phyloP scores from a whole-genome alignment of 371 early-diverging fungal genomes.

The Dinochytrium kinnereticum region DNA sequence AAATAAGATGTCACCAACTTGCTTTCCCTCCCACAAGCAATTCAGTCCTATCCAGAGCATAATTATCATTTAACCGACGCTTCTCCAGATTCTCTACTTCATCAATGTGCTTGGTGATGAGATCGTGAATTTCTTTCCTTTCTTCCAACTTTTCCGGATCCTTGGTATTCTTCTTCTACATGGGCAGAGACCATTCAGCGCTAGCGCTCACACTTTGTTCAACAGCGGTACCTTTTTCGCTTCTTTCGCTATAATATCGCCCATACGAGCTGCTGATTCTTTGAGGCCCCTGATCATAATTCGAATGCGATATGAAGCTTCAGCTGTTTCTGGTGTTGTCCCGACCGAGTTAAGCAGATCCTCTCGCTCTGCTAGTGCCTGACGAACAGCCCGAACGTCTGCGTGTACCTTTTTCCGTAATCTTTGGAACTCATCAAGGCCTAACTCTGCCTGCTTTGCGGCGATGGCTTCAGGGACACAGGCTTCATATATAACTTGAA shows the following conservation, averaged over 20 bases:
- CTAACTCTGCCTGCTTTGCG: constrained; percentile 39
- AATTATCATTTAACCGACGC: constrained; percentile 49
- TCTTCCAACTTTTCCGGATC: constrained; percentile 47
- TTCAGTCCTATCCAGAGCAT: constrained; percentile 48
- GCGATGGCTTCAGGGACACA: constrained; percentile 51
- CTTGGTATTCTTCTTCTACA: constrained; percentile 45
- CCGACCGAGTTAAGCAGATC: constrained; percentile 40
- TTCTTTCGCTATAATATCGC: constrained; percentile 55
- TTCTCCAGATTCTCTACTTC: constrained; percentile 63
- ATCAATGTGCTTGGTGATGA: constrained; percentile 56
- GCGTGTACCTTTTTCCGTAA: constrained; percentile 52
- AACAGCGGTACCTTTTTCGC: constrained; percentile 51
- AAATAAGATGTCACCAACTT: background rate
- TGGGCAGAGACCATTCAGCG: background rate
- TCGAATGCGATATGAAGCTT: constrained; percentile 58
- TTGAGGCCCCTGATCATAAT: constrained; percentile 49
- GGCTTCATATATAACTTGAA: constrained; percentile 57
- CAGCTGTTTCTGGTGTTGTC: constrained; percentile 61
- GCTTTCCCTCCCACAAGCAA: constrained; percentile 48
- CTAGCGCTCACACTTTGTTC: background rate
- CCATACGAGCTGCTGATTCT: constrained; percentile 46
- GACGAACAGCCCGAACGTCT: constrained; percentile 49
- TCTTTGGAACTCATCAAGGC: constrained; percentile 59
- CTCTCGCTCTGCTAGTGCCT: constrained; percentile 58
- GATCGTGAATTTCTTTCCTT: constrained; percentile 53